phyloP scores from a whole-genome alignment of 441 rosid genomes.

The Adansonia gregorii region DNA sequence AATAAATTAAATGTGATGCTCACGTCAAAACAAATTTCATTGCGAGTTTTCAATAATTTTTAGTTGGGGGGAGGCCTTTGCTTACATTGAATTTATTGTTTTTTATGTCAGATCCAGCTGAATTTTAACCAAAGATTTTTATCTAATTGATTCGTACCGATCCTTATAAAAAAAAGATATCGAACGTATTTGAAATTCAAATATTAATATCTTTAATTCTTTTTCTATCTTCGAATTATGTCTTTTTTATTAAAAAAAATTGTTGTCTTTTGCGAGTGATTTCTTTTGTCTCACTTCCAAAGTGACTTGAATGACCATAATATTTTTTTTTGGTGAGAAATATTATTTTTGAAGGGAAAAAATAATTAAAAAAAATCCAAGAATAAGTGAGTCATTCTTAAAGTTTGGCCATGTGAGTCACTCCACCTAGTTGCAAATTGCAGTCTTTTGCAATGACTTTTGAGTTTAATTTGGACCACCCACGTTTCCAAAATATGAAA shows the following conservation, averaged over 20 bases:
- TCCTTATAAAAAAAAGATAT: too few species aligned
- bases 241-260: too few species aligned
- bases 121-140: background rate
- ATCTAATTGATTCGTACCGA: background rate
- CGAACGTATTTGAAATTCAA: too few species aligned
- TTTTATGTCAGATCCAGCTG: background rate
- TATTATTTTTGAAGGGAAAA: background rate
- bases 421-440: background rate
- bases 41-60: background rate
- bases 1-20: too few species aligned
- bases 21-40: background rate
- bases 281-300: background rate
- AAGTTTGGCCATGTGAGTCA: background rate
- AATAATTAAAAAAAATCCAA: background rate
- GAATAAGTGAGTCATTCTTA: background rate
- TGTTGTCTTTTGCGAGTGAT: constrained; percentile 1
- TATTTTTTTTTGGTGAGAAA: background rate
- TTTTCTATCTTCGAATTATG: too few species aligned
- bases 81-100: background rate
- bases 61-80: background rate
- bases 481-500: background rate
- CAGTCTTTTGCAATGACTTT: background rate
- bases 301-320: background rate
- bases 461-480: background rate
- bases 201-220: too few species aligned